Conservation (phyloP, 805 yeast species). For the Starmera pachycereana region DNA sequence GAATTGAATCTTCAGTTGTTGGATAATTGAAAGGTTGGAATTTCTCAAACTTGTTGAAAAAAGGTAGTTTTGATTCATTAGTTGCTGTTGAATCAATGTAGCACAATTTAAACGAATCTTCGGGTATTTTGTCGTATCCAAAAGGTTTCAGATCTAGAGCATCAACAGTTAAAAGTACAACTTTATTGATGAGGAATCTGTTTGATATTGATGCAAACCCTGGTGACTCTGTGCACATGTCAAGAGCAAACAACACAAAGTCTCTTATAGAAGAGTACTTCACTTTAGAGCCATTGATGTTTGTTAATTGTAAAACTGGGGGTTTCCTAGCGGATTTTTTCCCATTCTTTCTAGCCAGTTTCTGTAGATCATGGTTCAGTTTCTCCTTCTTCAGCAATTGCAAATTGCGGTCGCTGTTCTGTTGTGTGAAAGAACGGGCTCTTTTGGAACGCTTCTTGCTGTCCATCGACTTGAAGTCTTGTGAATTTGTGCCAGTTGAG, state of each 20-base stretch:
- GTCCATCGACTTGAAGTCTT: too few relatives aligned
- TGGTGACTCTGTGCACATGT: conserved; percentile 22
- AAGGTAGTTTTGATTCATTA: conserved; percentile 13
- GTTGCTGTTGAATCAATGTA: conserved; percentile 2
- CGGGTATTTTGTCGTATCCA: conserved; percentile 18
- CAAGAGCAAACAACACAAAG: too few relatives aligned
- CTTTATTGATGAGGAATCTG: conserved; percentile 35
- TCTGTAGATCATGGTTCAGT: too few relatives aligned
- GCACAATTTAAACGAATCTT: conserved; percentile 2
- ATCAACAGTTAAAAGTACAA: conserved; percentile 52
- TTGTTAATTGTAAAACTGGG: not conserved
- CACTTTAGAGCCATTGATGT: not conserved
- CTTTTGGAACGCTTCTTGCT: too few relatives aligned
- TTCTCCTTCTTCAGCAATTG: too few relatives aligned
- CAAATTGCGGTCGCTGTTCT: too few relatives aligned
- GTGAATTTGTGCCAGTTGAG: too few relatives aligned
- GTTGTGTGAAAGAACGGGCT: too few relatives aligned
- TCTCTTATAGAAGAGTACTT: too few relatives aligned
- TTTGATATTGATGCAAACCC: conserved; percentile 41
- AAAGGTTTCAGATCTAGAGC: conserved; percentile 46
- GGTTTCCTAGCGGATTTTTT: too few relatives aligned
- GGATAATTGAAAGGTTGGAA: conserved; percentile 49
- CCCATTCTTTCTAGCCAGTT: too few relatives aligned
- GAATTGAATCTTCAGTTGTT: conserved; percentile 49
- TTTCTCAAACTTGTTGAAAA: conserved; percentile 30